Evolutionary conservation across 2,329 filamentous ascomycete genomes (phyloP), one percentile per base, ranked within the genome.

Genomic region (Stachybotrys chartarum): DNA sequence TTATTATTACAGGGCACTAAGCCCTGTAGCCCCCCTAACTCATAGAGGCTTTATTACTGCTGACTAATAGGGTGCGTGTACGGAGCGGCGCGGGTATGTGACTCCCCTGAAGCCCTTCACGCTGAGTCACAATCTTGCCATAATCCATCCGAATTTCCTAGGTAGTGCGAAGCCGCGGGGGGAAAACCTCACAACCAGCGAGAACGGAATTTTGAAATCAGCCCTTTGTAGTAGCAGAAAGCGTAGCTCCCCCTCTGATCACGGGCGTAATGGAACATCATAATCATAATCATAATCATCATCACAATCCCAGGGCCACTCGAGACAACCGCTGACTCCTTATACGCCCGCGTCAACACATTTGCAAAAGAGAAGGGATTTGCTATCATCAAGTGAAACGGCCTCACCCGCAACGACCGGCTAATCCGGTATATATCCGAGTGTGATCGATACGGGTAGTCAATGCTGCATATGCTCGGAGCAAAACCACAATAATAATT

Each of bases 381-480:
- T 54, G 52, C 46, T 17, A 50, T 57, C 18, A 16, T 56, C 39
- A 32, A 44, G 35, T 35, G 50, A n/a, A 56, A 59, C 31, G 31
- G 17, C 11, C 42, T 46, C 16, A 54, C 44, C 14, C 53, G 49
- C 18, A 54, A 54, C 30, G 55, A 42, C 39, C 54, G 42, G 46
- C 51, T 54, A 44, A 55, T 54, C 17, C 35, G 51, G 30, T 57
- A 57, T 32, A 30, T 44, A 30, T 50, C 56, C 39, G 46, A 55
- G 48, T 60, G 55, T 46, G 57, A 59, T 44, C 53, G 56, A 49
- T 60, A 46, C 50, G 52, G 54, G 12, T 32, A 55, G 51, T 51
- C 51, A 54, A 11, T n/a, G n/a, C n/a, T n/a, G n/a, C n/a, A n/a
- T n/a, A n/a, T n/a, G n/a, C n/a, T n/a, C n/a, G n/a, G n/a, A n/a